These are phyloP conservation scores for Chernovozyma aurita DNA, from an alignment of 1,139 yeast genomes.

Conservation along the genomic window DNA sequence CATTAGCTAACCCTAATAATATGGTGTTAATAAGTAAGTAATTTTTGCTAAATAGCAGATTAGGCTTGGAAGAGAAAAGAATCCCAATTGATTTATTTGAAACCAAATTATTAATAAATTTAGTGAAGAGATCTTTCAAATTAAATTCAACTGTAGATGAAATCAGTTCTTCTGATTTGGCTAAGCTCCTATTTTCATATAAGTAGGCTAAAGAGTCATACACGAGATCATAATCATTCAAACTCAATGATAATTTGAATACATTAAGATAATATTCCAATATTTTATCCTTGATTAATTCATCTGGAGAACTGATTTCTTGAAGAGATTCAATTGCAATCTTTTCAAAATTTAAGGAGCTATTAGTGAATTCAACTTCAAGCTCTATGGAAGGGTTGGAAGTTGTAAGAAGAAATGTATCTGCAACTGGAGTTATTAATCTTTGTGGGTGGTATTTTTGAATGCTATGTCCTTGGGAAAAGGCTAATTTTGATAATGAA, in stretches of 20 bases:
- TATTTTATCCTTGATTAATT: slow-evolving; percentile 9
- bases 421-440: slow-evolving; percentile 5
- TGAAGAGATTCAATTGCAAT: slow-evolving; percentile 25
- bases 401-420: slow-evolving; percentile 1
- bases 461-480: slow-evolving; percentile 13
- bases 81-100: slow-evolving; percentile 16
- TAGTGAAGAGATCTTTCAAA: slow-evolving; percentile 14
- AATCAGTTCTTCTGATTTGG: no score
- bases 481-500: slow-evolving; percentile 27
- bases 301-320: slow-evolving; percentile 3
- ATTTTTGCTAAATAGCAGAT: slow-evolving; percentile 20
- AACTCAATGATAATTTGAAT: slow-evolving; percentile 27
- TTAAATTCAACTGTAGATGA: slow-evolving; percentile 10
- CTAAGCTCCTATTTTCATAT: slow-evolving; percentile 4
- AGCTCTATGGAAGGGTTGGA: slow-evolving; percentile 6
- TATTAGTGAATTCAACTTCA: slow-evolving; percentile 17
- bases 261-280: slow-evolving; percentile 23
- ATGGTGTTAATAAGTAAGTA: slow-evolving; percentile 36
- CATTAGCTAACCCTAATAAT: slow-evolving; percentile 35
- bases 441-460: slow-evolving; percentile 4
- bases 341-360: slow-evolving; percentile 29
- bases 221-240: slow-evolving; percentile 22
- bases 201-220: slow-evolving; percentile 24
- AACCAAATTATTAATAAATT: slow-evolving; percentile 25
- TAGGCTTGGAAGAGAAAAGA: slow-evolving; percentile 20